phyloP scores from a whole-genome alignment of 1,139 yeast species.

The Magnusiomyces tetraspermus region DNA sequence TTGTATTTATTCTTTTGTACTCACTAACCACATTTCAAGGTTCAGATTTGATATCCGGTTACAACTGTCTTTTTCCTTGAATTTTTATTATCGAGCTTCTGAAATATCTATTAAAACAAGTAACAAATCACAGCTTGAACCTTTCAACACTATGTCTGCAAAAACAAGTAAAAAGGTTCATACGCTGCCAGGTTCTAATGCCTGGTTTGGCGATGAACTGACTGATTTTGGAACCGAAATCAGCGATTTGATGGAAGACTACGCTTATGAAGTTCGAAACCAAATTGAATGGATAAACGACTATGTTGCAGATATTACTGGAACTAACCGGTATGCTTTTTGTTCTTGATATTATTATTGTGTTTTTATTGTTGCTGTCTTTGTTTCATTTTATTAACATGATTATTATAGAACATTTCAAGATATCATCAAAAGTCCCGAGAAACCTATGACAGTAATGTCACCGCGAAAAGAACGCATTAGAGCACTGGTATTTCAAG shows the following conservation, averaged over 20 bases:
- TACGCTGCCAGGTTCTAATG: not conserved
- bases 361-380: not conserved
- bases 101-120: not conserved
- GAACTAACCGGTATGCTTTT: conserved; percentile 22
- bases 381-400: not conserved
- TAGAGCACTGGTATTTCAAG: not conserved
- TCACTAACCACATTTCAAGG: too few relatives aligned
- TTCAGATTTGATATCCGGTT: too few relatives aligned
- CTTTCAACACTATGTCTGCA: not conserved
- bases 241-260: conserved; percentile 28
- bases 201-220: not conserved
- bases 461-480: not conserved
- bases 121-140: not conserved
- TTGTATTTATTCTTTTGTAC: not conserved
- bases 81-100: not conserved
- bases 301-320: conserved; percentile 22
- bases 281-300: conserved; percentile 37
- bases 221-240: not conserved
- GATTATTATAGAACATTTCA: not conserved
- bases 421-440: not conserved
- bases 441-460: not conserved
- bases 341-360: too few relatives aligned
- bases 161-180: not conserved
- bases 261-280: conserved; percentile 33
- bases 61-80: too few relatives aligned